Evolutionary conservation across 148 eudicot genomes (phyloP), one percentile per base, ranked within the genome.

Genomic region (Camellia japonica): DNA sequence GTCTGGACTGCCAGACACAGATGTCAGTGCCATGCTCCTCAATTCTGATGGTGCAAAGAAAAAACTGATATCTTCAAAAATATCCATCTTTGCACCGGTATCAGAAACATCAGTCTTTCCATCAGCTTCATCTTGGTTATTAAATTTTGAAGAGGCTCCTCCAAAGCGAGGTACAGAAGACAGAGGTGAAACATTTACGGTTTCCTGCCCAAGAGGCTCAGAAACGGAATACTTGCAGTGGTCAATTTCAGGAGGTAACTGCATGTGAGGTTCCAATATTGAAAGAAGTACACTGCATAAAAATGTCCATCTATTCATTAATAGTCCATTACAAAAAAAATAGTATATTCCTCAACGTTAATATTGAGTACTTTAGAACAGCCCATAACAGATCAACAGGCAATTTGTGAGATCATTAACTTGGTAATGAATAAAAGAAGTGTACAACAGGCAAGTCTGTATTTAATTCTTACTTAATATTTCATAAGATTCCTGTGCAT

Each of bases 251-350:
- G 88, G 81, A 80, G 91, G 94, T 82, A 91, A 79, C 79, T 82
- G 89, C 93, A 93, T 78, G 80, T 88, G 93, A 59, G 97, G 93
- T 62, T 90, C 94, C 89, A 93, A 84, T 79, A 93, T 80, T 54
- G 93, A 88, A 76, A 93, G 93, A 80, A 93, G 90, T 77, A 91
- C 93, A 76, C 97, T 93, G 93, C 89, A 88, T 56, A 63, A 38
- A 59, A 52, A 51, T 71, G 38, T 7, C 42, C 16, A 55, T 6
- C 52, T 52, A 18, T 68, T 42, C 64, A 67, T 42, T 67, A 67
- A 62, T 41, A 68, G 51, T 52, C 41, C 23, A 77, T 18, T 19
- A 52, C 13, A 65, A 77, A 5, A 23, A 30, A 77, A 18, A 67
- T 52, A 78, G 6, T 11, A 77, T 65, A 67, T 19, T 54, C 64